Evolutionary conservation across 129 eudicot species (phyloP), one percentile per base, ranked within the genome.

Genomic region (Sambucus nigra): DNA sequence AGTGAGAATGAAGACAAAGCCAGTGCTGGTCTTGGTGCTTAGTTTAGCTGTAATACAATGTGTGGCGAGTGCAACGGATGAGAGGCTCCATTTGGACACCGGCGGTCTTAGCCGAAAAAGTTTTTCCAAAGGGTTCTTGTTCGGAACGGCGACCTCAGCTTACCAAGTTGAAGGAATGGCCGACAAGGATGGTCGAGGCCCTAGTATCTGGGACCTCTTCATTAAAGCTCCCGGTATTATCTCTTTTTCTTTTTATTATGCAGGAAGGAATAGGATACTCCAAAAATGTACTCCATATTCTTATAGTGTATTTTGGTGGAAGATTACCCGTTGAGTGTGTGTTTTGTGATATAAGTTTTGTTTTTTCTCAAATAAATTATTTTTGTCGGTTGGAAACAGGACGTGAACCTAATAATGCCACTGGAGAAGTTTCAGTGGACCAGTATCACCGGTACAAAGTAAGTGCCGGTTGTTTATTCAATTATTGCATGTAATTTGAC

Each of bases 91-190:
- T 1, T 28, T 26, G 5, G 63, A 53, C 21, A 58, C 67, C 0
- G 69, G 63, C 0, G 77, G 75, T 21, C 61, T 74, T 18, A 69
- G 64, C 53, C 68, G 97, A 26, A 41, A 53, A 51, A 73, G 76
- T 53, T 88, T 88, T 58, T 91, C 97, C 1, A 67, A 88, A 24
- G 87, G 79, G 5, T 88, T 88, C 65, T 12, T 77, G 13, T 88
- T 80, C 26, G 97, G 97, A 39, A 88, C 97, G 4, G 97, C 97
- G 0, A 76, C 97, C 0, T 88, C 97, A 1, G 94, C 97, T 22
- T 88, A 88, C 58, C 97, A 88, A 51, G 97, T 88, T 6, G 97
- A 87, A 63, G 96, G 96, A 44, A 74, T 74, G 86, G 89, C 96
- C 23, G 47, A 17, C 33, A 74, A 74, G 64, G 94, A 76, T 21